A percentile compares a stretch with the other conserved stretches of the same genome.
phyloP scores from a whole-genome alignment of 805 yeast genomes.

The Ogataea paraovalis region DNA sequence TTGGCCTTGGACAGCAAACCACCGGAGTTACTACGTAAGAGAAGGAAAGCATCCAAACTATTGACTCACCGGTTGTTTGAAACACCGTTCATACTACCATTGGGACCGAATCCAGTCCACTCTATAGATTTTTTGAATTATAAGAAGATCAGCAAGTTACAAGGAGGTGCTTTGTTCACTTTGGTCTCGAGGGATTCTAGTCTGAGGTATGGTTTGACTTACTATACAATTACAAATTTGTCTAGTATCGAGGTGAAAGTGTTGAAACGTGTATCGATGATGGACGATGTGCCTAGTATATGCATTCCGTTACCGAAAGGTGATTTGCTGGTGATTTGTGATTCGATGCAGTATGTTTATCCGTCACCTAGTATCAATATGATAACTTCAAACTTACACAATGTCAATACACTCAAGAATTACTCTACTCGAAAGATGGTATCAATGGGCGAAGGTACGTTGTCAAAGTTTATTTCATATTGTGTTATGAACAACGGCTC shows the following conservation, averaged over 20 bases:
- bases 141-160: not conserved
- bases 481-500: constrained; percentile 2
- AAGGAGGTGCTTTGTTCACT: constrained; percentile 14
- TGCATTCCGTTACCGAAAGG: constrained; percentile 15
- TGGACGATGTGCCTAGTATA: constrained; percentile 14
- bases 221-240: constrained; percentile 10
- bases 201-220: constrained; percentile 14
- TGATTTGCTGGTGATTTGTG: constrained; percentile 16
- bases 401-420: too few species aligned
- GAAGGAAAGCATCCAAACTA: constrained; percentile 8
- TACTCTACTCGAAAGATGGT: constrained; percentile 4
- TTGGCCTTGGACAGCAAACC: constrained; percentile 13
- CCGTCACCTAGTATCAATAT: constrained; percentile 10
- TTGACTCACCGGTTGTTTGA: constrained; percentile 15
- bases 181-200: constrained; percentile 14
- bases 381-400: constrained; percentile 1
- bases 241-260: constrained; percentile 3
- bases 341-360: constrained; percentile 14
- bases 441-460: constrained; percentile 11
- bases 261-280: constrained; percentile 8
- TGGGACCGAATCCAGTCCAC: constrained; percentile 15
- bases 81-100: constrained; percentile 10
- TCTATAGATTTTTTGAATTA: constrained; percentile 11
- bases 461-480: constrained; percentile 7
- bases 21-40: constrained; percentile 15